Percentiles rank a stretch among this genome's conserved stretches.
These are phyloP conservation scores for Fusarium gaditjirri DNA, from an alignment of 2,329 filamentous ascomycete species.

Conservation along the genomic window DNA sequence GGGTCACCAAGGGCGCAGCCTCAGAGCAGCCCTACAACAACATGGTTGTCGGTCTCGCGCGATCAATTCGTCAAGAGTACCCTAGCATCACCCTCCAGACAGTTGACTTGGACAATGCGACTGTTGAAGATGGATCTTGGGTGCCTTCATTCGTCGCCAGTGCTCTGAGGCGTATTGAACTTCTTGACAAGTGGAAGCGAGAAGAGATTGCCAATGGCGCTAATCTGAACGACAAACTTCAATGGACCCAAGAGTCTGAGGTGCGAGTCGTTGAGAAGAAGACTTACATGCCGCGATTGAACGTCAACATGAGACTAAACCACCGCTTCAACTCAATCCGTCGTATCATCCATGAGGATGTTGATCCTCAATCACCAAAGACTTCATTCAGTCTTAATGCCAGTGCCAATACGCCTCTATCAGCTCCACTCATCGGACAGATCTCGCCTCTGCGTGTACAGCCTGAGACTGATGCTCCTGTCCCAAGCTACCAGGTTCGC, in stretches of 20 bases:
- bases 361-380: background rate
- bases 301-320: background rate
- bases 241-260: slow-evolving; percentile 7
- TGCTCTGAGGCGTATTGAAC: background rate
- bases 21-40: slow-evolving; percentile 15
- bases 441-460: background rate
- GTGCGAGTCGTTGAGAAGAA: background rate
- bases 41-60: slow-evolving; percentile 7
- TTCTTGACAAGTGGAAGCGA: background rate
- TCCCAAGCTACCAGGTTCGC: background rate
- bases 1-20: slow-evolving; percentile 5
- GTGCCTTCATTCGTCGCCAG: background rate
- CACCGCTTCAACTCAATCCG: slow-evolving; percentile 2
- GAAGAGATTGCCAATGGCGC: background rate
- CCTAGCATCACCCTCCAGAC: slow-evolving; percentile 3
- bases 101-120: background rate
- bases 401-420: background rate
- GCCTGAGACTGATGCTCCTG: background rate
- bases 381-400: background rate
- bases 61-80: slow-evolving; percentile 9
- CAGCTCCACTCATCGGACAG: background rate
- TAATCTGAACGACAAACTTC: background rate
- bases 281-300: slow-evolving; percentile 1
- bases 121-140: background rate
- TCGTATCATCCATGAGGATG: background rate